Conservation (phyloP, 768 basidiomycete genomes). For the Cytidiella melzeri region DNA sequence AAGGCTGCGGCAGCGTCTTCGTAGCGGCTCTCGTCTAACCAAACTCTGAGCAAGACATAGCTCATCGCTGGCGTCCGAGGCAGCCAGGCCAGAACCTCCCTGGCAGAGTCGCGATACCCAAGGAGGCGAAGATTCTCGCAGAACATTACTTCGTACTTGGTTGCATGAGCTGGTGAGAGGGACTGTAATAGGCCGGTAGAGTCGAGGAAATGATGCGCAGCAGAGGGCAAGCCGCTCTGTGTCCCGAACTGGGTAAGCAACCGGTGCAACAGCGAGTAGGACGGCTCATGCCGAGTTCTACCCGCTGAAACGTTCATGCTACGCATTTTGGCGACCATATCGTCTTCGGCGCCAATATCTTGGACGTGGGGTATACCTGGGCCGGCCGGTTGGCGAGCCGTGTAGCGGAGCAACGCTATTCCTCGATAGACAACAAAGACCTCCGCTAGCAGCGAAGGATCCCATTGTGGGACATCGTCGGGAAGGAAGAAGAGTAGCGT, state of each 20-base stretch:
- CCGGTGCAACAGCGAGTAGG: slow-evolving; percentile 57
- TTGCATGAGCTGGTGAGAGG: slow-evolving; percentile 59
- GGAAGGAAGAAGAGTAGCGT: slow-evolving; percentile 67
- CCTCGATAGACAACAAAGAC: slow-evolving; percentile 79
- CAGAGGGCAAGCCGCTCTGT: slow-evolving; percentile 44
- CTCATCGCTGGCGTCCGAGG: slow-evolving; percentile 71
- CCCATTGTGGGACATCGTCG: slow-evolving; percentile 57
- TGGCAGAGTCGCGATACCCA: slow-evolving; percentile 54
- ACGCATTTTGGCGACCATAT: slow-evolving; percentile 55
- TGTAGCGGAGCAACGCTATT: slow-evolving; percentile 60
- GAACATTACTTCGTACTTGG: slow-evolving; percentile 63
- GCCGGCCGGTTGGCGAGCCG: slow-evolving; percentile 52
- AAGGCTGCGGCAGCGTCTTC: slow-evolving; percentile 72
- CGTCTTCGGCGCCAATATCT: slow-evolving; percentile 45
- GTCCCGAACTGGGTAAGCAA: slow-evolving; percentile 50
- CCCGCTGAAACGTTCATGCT: slow-evolving; percentile 56
- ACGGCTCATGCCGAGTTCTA: slow-evolving; percentile 38
- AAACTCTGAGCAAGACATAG: slow-evolving; percentile 67
- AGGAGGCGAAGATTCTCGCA: slow-evolving; percentile 62
- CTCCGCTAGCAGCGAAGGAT: slow-evolving; percentile 59
- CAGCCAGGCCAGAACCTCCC: slow-evolving; percentile 68
- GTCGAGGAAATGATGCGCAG: slow-evolving; percentile 69
- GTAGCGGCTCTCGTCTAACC: slow-evolving; percentile 56
- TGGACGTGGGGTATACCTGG: slow-evolving; percentile 26
- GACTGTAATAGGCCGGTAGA: slow-evolving; percentile 61